Conservation (phyloP, 305 asterid genomes). For the Galium porrigens region DNA sequence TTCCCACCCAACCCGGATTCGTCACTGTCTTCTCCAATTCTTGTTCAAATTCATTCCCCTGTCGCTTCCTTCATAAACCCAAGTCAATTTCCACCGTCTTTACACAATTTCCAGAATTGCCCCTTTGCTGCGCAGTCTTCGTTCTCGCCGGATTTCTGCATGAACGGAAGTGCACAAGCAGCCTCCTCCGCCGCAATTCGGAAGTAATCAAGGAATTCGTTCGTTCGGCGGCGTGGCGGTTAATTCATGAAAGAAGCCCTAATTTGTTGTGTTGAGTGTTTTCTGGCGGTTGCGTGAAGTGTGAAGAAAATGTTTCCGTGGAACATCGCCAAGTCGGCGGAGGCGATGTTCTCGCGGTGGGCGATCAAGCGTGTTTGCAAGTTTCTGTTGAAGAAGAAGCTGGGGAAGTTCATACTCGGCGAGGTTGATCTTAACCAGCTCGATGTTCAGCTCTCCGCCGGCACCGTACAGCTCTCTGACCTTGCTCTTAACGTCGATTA, state of each 20-base stretch:
- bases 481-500: constrained; percentile 93
- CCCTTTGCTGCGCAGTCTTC: not conserved
- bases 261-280: not conserved
- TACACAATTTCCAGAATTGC: not conserved
- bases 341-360: constrained; percentile 96
- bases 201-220: constrained; percentile 6
- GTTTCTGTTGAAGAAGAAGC: constrained; percentile 78
- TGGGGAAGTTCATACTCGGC: constrained; percentile 80
- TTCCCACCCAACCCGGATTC: constrained; percentile 11
- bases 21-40: constrained; percentile 9
- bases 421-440: constrained; percentile 94
- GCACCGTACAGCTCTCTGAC: constrained; percentile 83
- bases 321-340: constrained; percentile 80
- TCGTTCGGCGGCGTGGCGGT: not conserved
- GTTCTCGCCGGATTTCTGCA: constrained; percentile 4
- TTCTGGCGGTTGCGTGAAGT: not conserved
- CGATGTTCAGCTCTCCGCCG: constrained; percentile 91
- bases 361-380: constrained; percentile 72
- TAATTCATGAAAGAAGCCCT: constrained; percentile 20
- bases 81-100: constrained; percentile 15
- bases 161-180: constrained; percentile 53
- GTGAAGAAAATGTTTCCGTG: constrained; percentile 49
- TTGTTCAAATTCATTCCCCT: constrained; percentile 5
- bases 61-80: constrained; percentile 17
- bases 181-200: constrained; percentile 39